These are phyloP conservation scores for Entomortierella lignicola DNA, from an alignment of 192 early-diverging fungal species.

Conservation along the genomic window DNA sequence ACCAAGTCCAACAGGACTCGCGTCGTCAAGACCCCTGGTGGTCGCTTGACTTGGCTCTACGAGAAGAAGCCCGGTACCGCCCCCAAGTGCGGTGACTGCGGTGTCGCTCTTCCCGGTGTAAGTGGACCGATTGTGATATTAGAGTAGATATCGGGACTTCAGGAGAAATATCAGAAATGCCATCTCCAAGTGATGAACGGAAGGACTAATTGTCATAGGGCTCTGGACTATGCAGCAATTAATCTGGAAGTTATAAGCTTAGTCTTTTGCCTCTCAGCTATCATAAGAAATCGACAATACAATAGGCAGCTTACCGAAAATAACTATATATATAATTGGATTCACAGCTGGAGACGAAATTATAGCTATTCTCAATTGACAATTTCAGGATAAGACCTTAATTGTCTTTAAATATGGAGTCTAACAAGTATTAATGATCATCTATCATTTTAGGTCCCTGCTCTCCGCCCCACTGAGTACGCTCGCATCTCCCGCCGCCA, in stretches of 20 bases:
- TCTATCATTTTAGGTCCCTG: conserved; percentile 69
- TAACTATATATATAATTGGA: no score
- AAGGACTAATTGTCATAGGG: no score
- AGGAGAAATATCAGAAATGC: no score
- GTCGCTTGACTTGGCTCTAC: conserved; percentile 91
- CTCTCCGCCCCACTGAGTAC: conserved; percentile 94
- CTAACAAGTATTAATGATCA: not conserved
- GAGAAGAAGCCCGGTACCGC: conserved; percentile 92
- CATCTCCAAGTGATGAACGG: no score
- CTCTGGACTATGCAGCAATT: no score
- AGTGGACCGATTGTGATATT: conserved; percentile 38
- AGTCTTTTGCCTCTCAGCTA: not conserved
- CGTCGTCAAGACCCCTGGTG: conserved; percentile 93
- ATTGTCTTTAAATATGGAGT: not conserved
- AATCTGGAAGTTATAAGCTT: no score
- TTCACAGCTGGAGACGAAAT: no score
- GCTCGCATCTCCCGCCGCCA: conserved; percentile 90
- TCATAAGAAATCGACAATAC: no score
- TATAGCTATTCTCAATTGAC: no score
- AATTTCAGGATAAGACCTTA: not conserved
- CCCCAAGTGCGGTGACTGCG: conserved; percentile 98
- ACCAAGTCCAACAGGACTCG: conserved; percentile 89
- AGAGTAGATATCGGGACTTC: not conserved
- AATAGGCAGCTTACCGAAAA: no score
- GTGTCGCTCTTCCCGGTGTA: conserved; percentile 88